Conservation (phyloP, 164 flowering plant genomes). For the Buxus sempervirens region DNA sequence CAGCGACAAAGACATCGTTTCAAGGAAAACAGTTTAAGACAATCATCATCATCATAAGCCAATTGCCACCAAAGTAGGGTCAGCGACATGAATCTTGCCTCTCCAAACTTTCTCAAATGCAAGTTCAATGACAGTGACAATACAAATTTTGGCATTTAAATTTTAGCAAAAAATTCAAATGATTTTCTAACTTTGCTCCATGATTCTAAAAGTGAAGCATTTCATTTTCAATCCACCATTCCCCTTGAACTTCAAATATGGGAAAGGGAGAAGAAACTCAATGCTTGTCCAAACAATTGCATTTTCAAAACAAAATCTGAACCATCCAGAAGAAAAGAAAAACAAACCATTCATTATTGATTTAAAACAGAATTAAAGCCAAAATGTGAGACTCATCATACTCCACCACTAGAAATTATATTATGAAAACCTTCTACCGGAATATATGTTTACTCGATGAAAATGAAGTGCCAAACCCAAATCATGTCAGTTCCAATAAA, state of each 20-base stretch:
- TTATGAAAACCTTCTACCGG: background rate
- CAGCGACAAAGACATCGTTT: too few relatives aligned
- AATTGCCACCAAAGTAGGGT: too few relatives aligned
- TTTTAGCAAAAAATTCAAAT: background rate
- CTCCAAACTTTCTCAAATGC: too few relatives aligned
- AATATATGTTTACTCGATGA: background rate
- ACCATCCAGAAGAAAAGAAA: background rate
- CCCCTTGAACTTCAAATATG: background rate
- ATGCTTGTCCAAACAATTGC: background rate
- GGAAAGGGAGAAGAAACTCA: background rate
- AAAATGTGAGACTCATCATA: too few relatives aligned
- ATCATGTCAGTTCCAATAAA: background rate
- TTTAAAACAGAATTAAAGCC: background rate
- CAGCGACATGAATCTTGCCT: too few relatives aligned
- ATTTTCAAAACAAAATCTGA: background rate
- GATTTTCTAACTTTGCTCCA: background rate
- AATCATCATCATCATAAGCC: too few relatives aligned
- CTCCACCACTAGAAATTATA: too few relatives aligned
- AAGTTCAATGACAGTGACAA: too few relatives aligned
- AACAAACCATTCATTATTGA: background rate
- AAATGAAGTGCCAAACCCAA: background rate
- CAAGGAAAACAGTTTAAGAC: too few relatives aligned
- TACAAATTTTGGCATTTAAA: background rate
- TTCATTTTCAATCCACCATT: background rate
- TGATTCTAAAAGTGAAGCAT: background rate